These are phyloP conservation scores for Zasmidium angulare DNA, from an alignment of 2,329 filamentous ascomycete species.

Conservation along the genomic window DNA sequence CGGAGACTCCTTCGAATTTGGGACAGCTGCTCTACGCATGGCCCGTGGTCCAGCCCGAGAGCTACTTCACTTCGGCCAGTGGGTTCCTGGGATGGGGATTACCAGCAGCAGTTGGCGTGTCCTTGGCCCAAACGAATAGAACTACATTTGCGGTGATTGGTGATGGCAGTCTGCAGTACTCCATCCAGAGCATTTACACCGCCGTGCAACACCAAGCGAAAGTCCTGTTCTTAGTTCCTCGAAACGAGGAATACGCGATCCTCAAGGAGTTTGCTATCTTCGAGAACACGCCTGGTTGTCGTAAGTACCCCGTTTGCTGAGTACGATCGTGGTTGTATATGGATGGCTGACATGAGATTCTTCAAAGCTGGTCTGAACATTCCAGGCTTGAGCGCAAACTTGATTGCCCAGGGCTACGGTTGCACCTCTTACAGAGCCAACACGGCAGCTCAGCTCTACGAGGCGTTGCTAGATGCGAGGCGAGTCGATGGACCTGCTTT, in stretches of 20 bases:
- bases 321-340: background rate
- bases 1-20: background rate
- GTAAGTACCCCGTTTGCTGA: background rate
- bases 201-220: slow-evolving; percentile 1
- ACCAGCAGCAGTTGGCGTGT: background rate
- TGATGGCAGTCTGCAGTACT: slow-evolving; percentile 4
- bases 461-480: background rate
- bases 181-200: slow-evolving; percentile 6
- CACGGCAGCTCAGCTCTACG: background rate
- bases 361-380: slow-evolving; percentile 2
- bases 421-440: background rate
- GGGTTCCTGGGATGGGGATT: background rate
- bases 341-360: background rate
- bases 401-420: background rate
- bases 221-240: slow-evolving; percentile 1
- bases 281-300: background rate
- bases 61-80: background rate
- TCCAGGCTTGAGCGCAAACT: background rate
- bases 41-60: background rate
- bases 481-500: background rate
- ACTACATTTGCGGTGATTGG: slow-evolving; percentile 1
- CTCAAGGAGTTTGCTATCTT: slow-evolving; percentile 6
- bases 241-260: slow-evolving; percentile 7
- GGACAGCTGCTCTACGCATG: background rate
- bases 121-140: background rate